Percentiles rank a stretch among this genome's conserved stretches.
Evolutionary conservation across 495 filamentous ascomycete species (phyloP).

Genomic region (Aspergillus asperescens): DNA sequence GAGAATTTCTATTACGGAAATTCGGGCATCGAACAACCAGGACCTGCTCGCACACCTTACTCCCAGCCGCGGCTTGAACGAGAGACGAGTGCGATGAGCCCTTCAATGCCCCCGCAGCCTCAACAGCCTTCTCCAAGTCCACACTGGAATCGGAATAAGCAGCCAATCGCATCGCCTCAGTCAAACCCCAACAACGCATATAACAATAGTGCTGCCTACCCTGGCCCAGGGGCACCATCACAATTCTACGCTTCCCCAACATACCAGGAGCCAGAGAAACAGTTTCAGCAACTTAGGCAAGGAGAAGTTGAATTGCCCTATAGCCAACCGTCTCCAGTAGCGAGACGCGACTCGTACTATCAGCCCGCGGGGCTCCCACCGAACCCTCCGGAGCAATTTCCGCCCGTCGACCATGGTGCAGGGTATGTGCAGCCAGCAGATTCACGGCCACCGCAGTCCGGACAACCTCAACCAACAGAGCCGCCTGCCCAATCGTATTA

Average conservation of each 20-base stretch:
- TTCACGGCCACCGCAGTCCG: conserved; percentile 25
- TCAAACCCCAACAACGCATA: conserved; percentile 14
- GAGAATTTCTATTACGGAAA: conserved; percentile 81
- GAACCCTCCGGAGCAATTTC: conserved; percentile 26
- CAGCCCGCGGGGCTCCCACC: conserved; percentile 24
- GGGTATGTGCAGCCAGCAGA: conserved; percentile 27
- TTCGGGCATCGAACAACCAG: conserved; percentile 42
- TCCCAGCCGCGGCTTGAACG: conserved; percentile 36
- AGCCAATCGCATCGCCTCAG: conserved; percentile 27
- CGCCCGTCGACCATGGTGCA: conserved; percentile 24
- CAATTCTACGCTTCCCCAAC: conserved; percentile 29
- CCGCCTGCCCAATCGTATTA: conserved; percentile 36
- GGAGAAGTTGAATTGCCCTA: conserved; percentile 30
- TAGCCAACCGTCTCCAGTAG: conserved; percentile 22
- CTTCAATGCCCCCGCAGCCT: conserved; percentile 22
- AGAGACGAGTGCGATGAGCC: conserved; percentile 24
- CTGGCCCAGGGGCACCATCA: conserved; percentile 20
- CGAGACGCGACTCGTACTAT: conserved; percentile 29
- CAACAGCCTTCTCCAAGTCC: conserved; percentile 22
- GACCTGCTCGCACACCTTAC: conserved; percentile 37
- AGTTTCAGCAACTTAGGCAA: conserved; percentile 20
- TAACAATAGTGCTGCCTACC: conserved; percentile 20
- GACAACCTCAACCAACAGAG: conserved; percentile 21
- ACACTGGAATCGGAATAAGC: conserved; percentile 28
- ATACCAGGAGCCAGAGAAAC: conserved; percentile 23